Percentiles rank a stretch among this genome's conserved stretches.
Evolutionary conservation across 768 basidiomycete species (phyloP).

Genomic region (Chalciporus pseudorubinellus): DNA sequence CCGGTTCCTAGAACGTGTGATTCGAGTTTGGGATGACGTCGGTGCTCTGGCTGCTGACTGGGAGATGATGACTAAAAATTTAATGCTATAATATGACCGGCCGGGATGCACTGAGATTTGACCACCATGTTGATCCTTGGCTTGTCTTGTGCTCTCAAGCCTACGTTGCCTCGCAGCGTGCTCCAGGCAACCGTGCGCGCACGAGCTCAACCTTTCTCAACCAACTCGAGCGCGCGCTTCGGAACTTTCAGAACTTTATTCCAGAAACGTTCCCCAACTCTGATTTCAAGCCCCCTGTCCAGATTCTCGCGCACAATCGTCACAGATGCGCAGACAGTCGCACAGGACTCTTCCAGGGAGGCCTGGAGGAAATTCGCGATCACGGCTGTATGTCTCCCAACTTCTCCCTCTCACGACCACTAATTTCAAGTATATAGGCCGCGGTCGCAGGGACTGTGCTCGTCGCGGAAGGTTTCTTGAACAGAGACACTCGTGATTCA

Average conservation of each 20-base stretch:
- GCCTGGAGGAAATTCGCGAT: slow-evolving; percentile 51
- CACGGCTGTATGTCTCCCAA: slow-evolving; percentile 44
- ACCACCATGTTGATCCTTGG: slow-evolving; percentile 19
- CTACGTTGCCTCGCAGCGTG: slow-evolving; percentile 18
- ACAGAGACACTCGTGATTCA: slow-evolving; percentile 74
- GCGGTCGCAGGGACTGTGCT: slow-evolving; percentile 72
- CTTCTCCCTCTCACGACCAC: not conserved
- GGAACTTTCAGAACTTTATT: slow-evolving; percentile 23
- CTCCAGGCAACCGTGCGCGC: slow-evolving; percentile 22
- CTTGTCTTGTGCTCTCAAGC: slow-evolving; percentile 9
- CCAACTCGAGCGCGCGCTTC: slow-evolving; percentile 16
- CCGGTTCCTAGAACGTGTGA: too few relatives aligned
- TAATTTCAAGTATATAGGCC: slow-evolving; percentile 40
- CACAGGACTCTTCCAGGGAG: slow-evolving; percentile 39
- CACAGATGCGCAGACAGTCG: slow-evolving; percentile 42
- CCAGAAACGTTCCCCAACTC: slow-evolving; percentile 26
- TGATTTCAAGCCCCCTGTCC: slow-evolving; percentile 22
- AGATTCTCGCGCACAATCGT: slow-evolving; percentile 45
- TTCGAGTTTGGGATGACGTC: too few relatives aligned
- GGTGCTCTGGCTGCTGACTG: slow-evolving; percentile 1
- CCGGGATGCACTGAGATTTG: not conserved
- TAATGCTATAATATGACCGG: not conserved
- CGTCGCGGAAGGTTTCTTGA: slow-evolving; percentile 61
- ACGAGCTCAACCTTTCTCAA: slow-evolving; percentile 21
- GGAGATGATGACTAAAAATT: slow-evolving; percentile 15